A percentile compares a stretch with the other conserved stretches of the same genome.
These are phyloP conservation scores for Sisymbrium irio DNA, from an alignment of 345 rosid genomes.

Conservation along the genomic window DNA sequence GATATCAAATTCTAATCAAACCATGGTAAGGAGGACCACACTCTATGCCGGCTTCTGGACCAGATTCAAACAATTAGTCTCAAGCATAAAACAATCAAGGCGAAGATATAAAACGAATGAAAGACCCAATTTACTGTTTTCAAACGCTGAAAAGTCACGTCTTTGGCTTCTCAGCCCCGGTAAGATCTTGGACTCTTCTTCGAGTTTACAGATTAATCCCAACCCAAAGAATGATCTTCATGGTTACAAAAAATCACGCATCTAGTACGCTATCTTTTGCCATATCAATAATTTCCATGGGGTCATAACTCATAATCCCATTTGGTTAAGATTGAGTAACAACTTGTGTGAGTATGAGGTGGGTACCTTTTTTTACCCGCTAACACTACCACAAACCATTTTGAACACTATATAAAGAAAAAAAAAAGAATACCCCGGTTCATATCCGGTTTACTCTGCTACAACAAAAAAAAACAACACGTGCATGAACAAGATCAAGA, in stretches of 20 bases:
- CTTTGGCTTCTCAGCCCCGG: neutral
- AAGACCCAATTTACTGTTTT: neutral
- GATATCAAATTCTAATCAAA: neutral
- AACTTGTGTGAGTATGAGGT: neutral
- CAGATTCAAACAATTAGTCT: too few species aligned
- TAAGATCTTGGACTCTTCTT: neutral
- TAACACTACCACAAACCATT: neutral
- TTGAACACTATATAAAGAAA: neutral
- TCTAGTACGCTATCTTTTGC: neutral
- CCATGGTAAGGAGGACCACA: neutral
- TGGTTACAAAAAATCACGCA: neutral
- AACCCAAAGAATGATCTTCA: neutral
- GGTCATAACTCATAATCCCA: neutral
- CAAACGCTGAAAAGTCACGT: neutral
- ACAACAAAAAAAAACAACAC: constrained; percentile 11
- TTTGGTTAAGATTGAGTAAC: neutral
- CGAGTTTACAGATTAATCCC: neutral
- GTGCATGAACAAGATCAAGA: constrained; percentile 18
- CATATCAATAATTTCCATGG: neutral
- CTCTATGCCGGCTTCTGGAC: neutral
- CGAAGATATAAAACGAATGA: too few species aligned
- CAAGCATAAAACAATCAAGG: too few species aligned
- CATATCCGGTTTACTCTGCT: constrained; percentile 22
- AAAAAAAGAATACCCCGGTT: neutral
- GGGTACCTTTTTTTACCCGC: constrained; percentile 2